Evolutionary conservation across 2,329 filamentous ascomycete species (phyloP), one percentile per base, ranked within the genome.

Genomic region (Venturia asperata): DNA sequence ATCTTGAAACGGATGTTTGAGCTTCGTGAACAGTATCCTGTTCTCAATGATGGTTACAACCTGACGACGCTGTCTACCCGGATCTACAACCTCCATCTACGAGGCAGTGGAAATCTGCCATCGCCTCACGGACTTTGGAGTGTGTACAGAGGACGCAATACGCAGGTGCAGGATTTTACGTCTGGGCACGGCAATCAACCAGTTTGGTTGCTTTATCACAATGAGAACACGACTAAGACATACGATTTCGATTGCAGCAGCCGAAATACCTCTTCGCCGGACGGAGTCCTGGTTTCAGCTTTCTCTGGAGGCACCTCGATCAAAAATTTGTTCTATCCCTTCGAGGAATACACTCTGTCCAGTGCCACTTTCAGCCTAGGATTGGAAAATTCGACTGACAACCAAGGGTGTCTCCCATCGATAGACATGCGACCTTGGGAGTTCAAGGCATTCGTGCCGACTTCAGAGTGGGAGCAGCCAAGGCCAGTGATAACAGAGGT

Each of bases 311-410:
- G 79, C 13, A 82, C 79, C 1, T 82, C 78, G 0, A 85, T 88
- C 67, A 84, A 82, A 70, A 87, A 87, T 69, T 71, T 88, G 15
- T 86, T 88, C 71, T 83, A 82, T 70, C 85, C 85, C 0, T 85
- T 83, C 69, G 83, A 85, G 34, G 79, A 84, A 67, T 75, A 81
- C 65, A 79, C 74, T 0, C 74, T 88, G 24, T 34, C 30, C 13
- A 47, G 42, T 19, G 41, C 60, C 24, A 47, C 13, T 11, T 34
- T 43, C 39, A 27, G 13, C 19, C 39, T 62, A 5, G 76, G 77
- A 62, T 71, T 73, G 0, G 81, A 83, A 1, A 72, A 76, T 0
- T 72, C 77, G 5, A 75, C 74, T 39, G 76, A 85, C 3, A 75
- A 83, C 47, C 85, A 84, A 67, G 86, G 86, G 1, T 88, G 86